Evolutionary conservation across 2,329 filamentous ascomycete species (phyloP).

Genomic region (Fonsecaea nubica): DNA sequence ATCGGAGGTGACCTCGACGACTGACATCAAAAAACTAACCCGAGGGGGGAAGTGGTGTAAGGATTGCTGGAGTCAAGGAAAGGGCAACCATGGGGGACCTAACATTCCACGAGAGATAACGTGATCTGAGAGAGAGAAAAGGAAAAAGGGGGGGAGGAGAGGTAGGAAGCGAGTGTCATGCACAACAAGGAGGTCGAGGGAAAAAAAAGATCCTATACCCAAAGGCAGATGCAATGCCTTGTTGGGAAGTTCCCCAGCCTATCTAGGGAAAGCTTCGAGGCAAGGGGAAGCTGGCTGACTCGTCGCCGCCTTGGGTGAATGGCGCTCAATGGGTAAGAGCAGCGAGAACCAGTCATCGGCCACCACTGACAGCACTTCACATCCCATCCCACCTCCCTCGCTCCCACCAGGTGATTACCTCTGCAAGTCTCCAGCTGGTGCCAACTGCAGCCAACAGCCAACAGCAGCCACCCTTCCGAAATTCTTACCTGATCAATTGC

Average conservation of each 20-base stretch:
- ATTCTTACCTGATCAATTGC: constrained; percentile 15
- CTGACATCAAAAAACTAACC: constrained; percentile 14
- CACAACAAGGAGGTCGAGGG: not conserved
- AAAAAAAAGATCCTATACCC: not conserved
- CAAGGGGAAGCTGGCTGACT: not conserved
- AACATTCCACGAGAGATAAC: not conserved
- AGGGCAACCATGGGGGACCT: not conserved
- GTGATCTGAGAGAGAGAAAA: not conserved
- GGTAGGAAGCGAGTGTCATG: constrained; percentile 4
- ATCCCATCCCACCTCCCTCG: not conserved
- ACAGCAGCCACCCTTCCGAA: too few species aligned
- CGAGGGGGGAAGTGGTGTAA: constrained; percentile 15
- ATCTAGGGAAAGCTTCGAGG: not conserved
- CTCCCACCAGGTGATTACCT: constrained; percentile 1
- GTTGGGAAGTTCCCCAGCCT: constrained; percentile 6
- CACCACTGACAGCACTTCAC: not conserved
- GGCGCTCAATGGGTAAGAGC: not conserved
- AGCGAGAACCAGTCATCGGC: not conserved
- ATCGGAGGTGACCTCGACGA: constrained; percentile 6
- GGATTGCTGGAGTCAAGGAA: not conserved
- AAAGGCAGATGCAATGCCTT: constrained; percentile 8
- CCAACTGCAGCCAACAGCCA: constrained; percentile 6
- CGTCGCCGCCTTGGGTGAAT: not conserved
- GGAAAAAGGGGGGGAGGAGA: not conserved
- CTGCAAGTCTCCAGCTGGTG: not conserved